Conservation (phyloP, 495 filamentous ascomycete species). For the Aspergillus kassunensis region DNA sequence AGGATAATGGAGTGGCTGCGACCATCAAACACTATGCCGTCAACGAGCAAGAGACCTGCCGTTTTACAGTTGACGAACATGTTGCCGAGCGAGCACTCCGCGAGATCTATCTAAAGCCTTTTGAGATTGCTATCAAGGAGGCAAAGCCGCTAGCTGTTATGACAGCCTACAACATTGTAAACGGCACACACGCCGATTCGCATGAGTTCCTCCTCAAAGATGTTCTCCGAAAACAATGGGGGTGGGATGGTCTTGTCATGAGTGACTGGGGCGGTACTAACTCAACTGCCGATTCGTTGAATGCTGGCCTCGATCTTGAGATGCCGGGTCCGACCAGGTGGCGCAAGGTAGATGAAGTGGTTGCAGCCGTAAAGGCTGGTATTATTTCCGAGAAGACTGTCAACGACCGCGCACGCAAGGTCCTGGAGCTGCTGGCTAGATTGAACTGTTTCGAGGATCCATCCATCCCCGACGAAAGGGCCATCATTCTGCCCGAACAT, state of each 20-base stretch:
- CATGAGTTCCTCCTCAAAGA: constrained; percentile 50
- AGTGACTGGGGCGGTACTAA: constrained; percentile 57
- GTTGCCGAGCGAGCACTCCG: constrained; percentile 53
- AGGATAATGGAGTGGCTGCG: constrained; percentile 56
- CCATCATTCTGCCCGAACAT: constrained; percentile 2
- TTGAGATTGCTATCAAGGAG: constrained; percentile 60
- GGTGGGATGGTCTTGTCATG: constrained; percentile 60
- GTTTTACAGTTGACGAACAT: constrained; percentile 17
- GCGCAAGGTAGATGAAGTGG: constrained; percentile 2
- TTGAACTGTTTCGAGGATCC: constrained; percentile 2
- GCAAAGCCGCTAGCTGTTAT: constrained; percentile 57
- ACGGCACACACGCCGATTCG: constrained; percentile 60
- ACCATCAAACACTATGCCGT: constrained; percentile 66
- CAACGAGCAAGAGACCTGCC: constrained; percentile 62
- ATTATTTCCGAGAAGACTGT: neutral
- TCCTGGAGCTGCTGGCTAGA: neutral
- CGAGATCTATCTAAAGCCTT: constrained; percentile 66
- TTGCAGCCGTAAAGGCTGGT: neutral
- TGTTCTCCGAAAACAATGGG: constrained; percentile 61
- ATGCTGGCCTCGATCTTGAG: constrained; percentile 61
- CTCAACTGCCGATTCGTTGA: constrained; percentile 32
- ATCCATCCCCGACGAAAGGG: neutral
- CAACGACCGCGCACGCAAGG: constrained; percentile 1
- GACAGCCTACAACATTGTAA: constrained; percentile 67
- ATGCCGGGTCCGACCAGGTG: constrained; percentile 59